Base-by-base conservation (phyloP, 2,329 filamentous ascomycete genomes). In the Botrytis fabae region DNA sequence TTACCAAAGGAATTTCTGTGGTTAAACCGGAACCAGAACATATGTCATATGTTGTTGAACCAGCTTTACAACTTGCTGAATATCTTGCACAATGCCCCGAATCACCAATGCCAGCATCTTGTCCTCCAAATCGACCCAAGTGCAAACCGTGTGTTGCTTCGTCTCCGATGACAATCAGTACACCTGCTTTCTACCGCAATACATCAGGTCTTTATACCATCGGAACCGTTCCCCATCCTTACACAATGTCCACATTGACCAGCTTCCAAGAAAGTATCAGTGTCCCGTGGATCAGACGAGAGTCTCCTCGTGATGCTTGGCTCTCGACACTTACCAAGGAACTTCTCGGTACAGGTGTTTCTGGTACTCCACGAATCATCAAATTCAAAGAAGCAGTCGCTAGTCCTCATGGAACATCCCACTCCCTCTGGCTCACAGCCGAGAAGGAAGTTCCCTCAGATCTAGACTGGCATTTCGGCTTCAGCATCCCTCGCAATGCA, bases 381-480 rank as follows among this genome's bases (percentile, higher is more conserved):
- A 86, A 86, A 44, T 90, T 98, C 81, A 98, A 98, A 82, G 91
- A 95, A 76, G 88, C 90, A 4, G 90, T 98, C 8, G 95, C 93
- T 4, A 89, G 90, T 25, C 88, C 91, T 22, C 86, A 87, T 73
- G 88, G 88, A 25, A 83, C 86, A 0, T 85, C 89, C 0, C 90
- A 89, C 76, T 90, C 91, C 0, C 85, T 98, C 32, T 98, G 95
- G 95, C 84, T 97, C 32, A 92, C 91, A 0, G 92, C 93, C n/a
- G 90, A 92, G 78, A 85, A 85, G 22, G 83, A 86, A 1, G 82
- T 85, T 9, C 81, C 84, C 1, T 81, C 87, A n/a, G 92, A 96
- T 76, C 84, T 97, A 3, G 92, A 95, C 80, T 98, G 94, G 94
- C 88, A 92, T 77, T 93, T 98, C 80, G 96, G 95, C 71, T 98